Evolutionary conservation across 805 yeast genomes (phyloP).

Genomic region (Vanderwaltozyma polyspora): DNA sequence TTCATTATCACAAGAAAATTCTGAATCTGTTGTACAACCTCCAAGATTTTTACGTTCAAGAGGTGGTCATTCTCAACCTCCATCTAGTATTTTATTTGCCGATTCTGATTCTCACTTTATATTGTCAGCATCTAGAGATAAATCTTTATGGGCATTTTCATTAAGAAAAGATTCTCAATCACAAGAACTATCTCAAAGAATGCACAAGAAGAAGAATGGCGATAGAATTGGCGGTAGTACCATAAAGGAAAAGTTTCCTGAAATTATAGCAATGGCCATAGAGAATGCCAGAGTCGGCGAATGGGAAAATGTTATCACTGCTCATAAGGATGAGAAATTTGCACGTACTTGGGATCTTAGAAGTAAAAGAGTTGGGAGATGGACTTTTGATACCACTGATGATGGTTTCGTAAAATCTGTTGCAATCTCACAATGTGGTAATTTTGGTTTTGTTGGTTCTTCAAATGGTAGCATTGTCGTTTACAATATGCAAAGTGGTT

Average conservation of each 20-base stretch:
- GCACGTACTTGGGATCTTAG: slow-evolving; percentile 89
- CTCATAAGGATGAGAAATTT: slow-evolving; percentile 68
- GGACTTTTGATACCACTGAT: slow-evolving; percentile 64
- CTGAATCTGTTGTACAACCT: slow-evolving; percentile 57
- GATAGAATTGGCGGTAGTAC: slow-evolving; percentile 48
- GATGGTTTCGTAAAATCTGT: slow-evolving; percentile 64
- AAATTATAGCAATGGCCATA: slow-evolving; percentile 57
- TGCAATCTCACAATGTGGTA: slow-evolving; percentile 84
- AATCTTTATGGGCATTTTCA: slow-evolving; percentile 83
- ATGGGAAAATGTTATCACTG: slow-evolving; percentile 90
- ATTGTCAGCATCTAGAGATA: slow-evolving; percentile 77
- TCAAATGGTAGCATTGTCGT: slow-evolving; percentile 74
- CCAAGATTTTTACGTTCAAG: slow-evolving; percentile 87
- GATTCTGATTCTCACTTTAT: slow-evolving; percentile 73
- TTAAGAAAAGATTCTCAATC: slow-evolving; percentile 93
- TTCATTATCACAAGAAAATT: slow-evolving; percentile 45
- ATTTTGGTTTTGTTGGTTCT: slow-evolving; percentile 88
- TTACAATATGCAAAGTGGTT: slow-evolving; percentile 88
- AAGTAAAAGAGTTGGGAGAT: slow-evolving; percentile 68
- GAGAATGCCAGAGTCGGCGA: slow-evolving; percentile 70
- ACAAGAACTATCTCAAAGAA: slow-evolving; percentile 79
- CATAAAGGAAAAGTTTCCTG: slow-evolving; percentile 64
- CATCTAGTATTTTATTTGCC: slow-evolving; percentile 64
- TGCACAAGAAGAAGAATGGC: slow-evolving; percentile 35
- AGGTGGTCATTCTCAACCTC: slow-evolving; percentile 96